Conservation (phyloP, 73 alveolate species). For the Effrenium voratum region DNA sequence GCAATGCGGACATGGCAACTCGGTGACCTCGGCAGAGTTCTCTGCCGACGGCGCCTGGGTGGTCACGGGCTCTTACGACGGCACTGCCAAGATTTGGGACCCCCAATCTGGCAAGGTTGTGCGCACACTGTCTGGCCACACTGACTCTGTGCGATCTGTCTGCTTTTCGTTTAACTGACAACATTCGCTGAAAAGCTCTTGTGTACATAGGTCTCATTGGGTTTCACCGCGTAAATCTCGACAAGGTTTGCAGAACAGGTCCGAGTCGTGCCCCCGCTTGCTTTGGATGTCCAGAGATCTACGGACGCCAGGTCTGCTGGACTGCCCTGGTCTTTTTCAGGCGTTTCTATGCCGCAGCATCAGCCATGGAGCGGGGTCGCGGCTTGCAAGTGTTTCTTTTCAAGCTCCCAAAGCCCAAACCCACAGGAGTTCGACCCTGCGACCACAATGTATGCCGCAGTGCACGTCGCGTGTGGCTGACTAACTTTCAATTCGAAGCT, state of each 20-base stretch:
- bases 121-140: conserved; percentile 24
- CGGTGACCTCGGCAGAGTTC: conserved; percentile 62
- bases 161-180: conserved; percentile 27
- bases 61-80: conserved; percentile 64
- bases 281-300: not conserved
- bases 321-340: conserved; percentile 36
- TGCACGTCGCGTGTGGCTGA: conserved; percentile 39
- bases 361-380: conserved; percentile 36
- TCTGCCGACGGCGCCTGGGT: conserved; percentile 55
- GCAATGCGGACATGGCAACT: conserved; percentile 28
- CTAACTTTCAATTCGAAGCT: not conserved
- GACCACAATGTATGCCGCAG: conserved; percentile 24
- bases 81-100: conserved; percentile 65
- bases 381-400: not conserved
- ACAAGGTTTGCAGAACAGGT: not conserved
- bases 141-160: conserved; percentile 37
- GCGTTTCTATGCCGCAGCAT: conserved; percentile 40
- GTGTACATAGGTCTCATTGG: not conserved
- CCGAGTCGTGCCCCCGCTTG: not conserved
- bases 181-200: not conserved
- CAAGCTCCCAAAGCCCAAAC: not conserved
- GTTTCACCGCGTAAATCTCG: not conserved
- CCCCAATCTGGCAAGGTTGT: not conserved
- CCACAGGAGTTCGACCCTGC: conserved; percentile 46
- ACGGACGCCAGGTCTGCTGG: not conserved